phyloP scores from a whole-genome alignment of 345 rosid species.

The Salix viminalis region DNA sequence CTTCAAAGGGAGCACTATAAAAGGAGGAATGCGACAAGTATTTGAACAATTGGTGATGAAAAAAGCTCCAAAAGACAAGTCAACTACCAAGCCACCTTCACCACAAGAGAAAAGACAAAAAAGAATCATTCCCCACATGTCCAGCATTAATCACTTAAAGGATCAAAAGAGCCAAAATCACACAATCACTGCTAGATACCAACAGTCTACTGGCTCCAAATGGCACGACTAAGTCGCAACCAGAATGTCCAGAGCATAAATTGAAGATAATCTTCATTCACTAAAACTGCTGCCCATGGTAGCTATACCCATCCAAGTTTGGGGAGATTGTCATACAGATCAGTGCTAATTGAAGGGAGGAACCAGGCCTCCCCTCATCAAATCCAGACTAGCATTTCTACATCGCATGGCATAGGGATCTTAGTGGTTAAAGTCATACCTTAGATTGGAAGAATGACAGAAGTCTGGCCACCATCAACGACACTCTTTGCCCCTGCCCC shows the following conservation, averaged over 20 bases:
- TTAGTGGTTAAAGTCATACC: background rate
- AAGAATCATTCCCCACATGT: background rate
- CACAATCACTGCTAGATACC: background rate
- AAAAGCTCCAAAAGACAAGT: background rate
- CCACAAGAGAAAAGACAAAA: background rate
- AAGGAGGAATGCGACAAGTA: background rate
- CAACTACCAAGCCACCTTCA: background rate
- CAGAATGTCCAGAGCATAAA: background rate
- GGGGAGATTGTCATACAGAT: background rate
- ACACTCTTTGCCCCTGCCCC: background rate
- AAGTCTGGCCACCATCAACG: background rate
- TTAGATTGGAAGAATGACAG: background rate
- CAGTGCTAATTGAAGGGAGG: background rate
- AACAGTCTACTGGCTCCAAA: background rate
- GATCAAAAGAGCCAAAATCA: background rate
- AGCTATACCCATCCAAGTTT: background rate
- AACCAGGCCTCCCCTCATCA: background rate
- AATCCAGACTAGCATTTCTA: background rate
- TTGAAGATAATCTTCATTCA: background rate
- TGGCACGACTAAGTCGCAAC: background rate
- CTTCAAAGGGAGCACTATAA: background rate
- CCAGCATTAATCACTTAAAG: background rate
- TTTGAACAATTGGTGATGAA: background rate
- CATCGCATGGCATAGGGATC: background rate
- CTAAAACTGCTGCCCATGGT: background rate